Evolutionary conservation across 176 grass and related monocot genomes (phyloP).

Genomic region (Otatea glauca): DNA sequence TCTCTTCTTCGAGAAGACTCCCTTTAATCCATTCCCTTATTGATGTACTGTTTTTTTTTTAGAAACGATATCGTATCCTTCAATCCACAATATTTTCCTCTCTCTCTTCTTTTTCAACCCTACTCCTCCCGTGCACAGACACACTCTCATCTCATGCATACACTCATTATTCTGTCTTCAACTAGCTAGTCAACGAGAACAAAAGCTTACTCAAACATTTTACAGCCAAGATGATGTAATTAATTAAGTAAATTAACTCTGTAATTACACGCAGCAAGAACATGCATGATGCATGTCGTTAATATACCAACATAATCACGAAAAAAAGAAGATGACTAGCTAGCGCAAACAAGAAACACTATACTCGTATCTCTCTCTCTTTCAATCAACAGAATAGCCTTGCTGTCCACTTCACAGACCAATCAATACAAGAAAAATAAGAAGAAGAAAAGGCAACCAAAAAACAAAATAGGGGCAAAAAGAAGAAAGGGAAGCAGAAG

Average conservation of each 20-base stretch:
- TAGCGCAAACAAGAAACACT: constrained; percentile 38
- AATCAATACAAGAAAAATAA: constrained; percentile 29
- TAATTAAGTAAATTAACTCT: too few species aligned
- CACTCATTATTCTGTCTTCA: not conserved
- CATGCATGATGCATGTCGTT: not conserved
- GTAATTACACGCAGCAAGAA: not conserved
- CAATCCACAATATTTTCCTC: constrained; percentile 20
- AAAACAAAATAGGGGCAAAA: not conserved
- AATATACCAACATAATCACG: not conserved
- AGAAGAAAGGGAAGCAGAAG: constrained; percentile 78
- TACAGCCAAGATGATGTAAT: not conserved
- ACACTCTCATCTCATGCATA: not conserved
- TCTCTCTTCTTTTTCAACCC: not conserved
- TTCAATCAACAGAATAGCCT: constrained; percentile 59
- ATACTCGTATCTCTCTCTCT: constrained; percentile 59
- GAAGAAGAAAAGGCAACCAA: not conserved
- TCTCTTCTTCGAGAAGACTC: constrained; percentile 47
- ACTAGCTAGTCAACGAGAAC: not conserved
- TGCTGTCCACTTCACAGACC: constrained; percentile 54
- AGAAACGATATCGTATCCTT: constrained; percentile 19
- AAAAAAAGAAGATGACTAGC: not conserved
- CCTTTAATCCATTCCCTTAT: constrained; percentile 33
- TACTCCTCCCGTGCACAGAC: not conserved
- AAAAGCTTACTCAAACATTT: not conserved
- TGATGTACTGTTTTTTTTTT: not conserved